Evolutionary conservation across 2,329 filamentous ascomycete species (phyloP).

Genomic region (Epichloe sibirici): DNA sequence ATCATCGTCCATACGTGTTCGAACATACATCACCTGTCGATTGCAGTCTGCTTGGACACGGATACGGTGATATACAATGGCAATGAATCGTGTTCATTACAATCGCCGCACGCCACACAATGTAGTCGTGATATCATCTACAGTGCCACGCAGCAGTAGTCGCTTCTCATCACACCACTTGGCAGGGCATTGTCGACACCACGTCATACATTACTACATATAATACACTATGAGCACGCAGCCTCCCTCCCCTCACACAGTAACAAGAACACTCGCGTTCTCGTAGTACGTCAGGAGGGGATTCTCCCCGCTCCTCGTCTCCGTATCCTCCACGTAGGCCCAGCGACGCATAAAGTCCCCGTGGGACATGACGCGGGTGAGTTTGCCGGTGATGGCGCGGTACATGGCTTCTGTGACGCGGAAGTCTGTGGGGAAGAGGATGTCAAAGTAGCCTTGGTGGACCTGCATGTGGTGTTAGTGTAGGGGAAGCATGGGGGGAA

Average conservation of each 20-base stretch:
- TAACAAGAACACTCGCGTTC: conserved; percentile 88
- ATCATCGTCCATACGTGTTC: no score
- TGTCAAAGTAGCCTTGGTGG: conserved; percentile 97
- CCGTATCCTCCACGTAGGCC: conserved; percentile 82
- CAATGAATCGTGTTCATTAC: no score
- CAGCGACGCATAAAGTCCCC: conserved; percentile 84
- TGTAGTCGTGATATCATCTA: no score
- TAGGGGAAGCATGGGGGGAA: no score
- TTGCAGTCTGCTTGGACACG: no score
- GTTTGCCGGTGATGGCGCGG: conserved; percentile 79
- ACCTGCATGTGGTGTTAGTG: conserved; percentile 40
- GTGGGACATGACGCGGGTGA: conserved; percentile 75
- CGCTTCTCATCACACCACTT: no score
- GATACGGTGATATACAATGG: no score
- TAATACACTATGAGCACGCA: not conserved
- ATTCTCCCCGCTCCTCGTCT: conserved; percentile 85
- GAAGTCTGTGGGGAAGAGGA: conserved; percentile 96
- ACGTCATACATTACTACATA: not conserved
- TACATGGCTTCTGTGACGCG: conserved; percentile 84
- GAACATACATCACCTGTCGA: no score
- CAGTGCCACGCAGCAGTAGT: no score
- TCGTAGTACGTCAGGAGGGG: conserved; percentile 86
- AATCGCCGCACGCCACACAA: no score
- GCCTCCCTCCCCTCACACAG: conserved; percentile 41
- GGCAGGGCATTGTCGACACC: no score